These are phyloP conservation scores for Ampelocalamus luodianensis DNA, from an alignment of 176 grass and related monocot genomes.

Conservation along the genomic window DNA sequence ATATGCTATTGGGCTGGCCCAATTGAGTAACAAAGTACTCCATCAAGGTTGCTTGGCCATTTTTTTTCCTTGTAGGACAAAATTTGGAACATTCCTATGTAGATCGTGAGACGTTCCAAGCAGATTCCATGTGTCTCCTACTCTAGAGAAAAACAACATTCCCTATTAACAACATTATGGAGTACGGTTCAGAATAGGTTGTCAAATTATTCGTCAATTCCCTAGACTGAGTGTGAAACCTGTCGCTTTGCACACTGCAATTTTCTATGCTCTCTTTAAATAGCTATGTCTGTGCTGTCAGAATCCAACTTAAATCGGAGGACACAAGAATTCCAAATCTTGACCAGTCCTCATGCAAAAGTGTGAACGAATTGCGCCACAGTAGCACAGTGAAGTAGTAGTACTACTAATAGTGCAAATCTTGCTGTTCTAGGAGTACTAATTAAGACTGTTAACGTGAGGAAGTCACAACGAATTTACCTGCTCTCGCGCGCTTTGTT, in stretches of 20 bases:
- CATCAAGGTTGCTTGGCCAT: background rate
- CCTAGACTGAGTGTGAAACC: constrained; percentile 43
- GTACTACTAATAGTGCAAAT: too few relatives aligned
- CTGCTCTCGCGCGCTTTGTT: constrained; percentile 80
- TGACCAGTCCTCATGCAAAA: background rate
- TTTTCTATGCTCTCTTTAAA: background rate
- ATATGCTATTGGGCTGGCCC: background rate
- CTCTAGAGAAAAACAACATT: constrained; percentile 23
- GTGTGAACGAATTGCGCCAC: constrained; percentile 38
- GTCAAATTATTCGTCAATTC: constrained; percentile 20
- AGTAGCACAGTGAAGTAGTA: background rate
- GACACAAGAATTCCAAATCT: constrained; percentile 12
- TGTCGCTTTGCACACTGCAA: constrained; percentile 14
- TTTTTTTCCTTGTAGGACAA: background rate
- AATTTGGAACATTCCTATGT: background rate
- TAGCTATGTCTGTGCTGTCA: background rate
- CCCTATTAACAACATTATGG: constrained; percentile 19
- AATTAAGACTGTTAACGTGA: background rate
- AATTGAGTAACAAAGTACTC: background rate
- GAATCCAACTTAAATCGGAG: background rate
- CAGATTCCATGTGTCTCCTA: background rate
- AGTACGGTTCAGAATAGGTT: background rate
- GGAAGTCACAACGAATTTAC: constrained; percentile 42
- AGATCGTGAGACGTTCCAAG: background rate
- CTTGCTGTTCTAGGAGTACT: too few relatives aligned